Evolutionary conservation across 768 basidiomycete genomes (phyloP).

Genomic region (Mycena venus): DNA sequence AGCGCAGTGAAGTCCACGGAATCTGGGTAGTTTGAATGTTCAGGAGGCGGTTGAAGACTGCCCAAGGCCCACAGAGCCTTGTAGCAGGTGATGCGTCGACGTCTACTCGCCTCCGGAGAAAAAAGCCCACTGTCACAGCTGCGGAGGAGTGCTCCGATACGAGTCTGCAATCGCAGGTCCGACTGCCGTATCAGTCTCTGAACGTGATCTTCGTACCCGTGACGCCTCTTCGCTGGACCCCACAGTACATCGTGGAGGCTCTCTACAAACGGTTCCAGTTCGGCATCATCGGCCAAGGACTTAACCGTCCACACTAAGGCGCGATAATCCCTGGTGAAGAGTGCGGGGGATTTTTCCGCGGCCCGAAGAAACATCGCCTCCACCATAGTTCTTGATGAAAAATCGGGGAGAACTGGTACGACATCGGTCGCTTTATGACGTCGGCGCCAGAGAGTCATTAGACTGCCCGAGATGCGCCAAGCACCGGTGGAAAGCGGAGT

Average conservation of each 20-base stretch:
- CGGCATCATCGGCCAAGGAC: not conserved
- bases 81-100: no score
- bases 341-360: not conserved
- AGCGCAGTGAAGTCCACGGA: no score
- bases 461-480: not conserved
- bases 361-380: not conserved
- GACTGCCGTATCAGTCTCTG: not conserved
- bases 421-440: not conserved
- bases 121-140: no score
- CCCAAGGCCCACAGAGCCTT: no score
- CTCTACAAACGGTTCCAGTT: slow-evolving; percentile 2
- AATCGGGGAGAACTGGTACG: not conserved
- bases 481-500: slow-evolving; percentile 7
- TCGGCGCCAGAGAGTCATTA: not conserved
- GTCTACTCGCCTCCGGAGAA: no score
- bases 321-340: not conserved
- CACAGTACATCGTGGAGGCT: not conserved
- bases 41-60: no score
- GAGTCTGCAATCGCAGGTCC: no score
- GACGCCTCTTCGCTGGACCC: not conserved
- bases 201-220: not conserved
- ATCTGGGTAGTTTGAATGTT: no score
- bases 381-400: no score
- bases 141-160: no score
- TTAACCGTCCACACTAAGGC: slow-evolving; percentile 2